Evolutionary conservation across 768 basidiomycete species (phyloP).

Genomic region (Podaxis sp.): DNA sequence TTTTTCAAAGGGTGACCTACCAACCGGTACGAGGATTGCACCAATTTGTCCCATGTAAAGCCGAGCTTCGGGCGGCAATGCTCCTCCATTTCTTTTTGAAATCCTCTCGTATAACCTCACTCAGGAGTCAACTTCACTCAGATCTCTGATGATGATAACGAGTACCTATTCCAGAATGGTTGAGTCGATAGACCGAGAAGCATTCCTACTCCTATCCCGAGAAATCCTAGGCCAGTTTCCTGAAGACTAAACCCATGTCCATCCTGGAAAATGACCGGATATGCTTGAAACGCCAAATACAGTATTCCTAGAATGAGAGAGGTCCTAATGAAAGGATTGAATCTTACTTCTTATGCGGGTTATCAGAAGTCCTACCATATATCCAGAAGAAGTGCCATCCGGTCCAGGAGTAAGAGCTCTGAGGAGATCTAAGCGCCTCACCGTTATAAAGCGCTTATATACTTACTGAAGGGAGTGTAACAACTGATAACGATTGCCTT

Average conservation of each 20-base stretch:
- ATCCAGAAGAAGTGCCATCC: slow-evolving; percentile 5
- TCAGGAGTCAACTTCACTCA: not conserved
- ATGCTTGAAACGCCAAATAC: slow-evolving; percentile 63
- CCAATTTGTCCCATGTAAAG: slow-evolving; percentile 67
- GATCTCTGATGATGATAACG: not conserved
- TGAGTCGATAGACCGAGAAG: slow-evolving; percentile 45
- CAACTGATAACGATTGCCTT: slow-evolving; percentile 53
- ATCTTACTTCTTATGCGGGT: not conserved
- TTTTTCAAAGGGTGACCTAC: slow-evolving; percentile 32
- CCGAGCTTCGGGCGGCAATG: slow-evolving; percentile 60
- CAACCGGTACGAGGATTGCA: slow-evolving; percentile 59
- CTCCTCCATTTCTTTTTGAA: slow-evolving; percentile 33
- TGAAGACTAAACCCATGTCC: slow-evolving; percentile 47
- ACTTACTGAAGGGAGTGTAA: slow-evolving; percentile 64
- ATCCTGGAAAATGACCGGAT: slow-evolving; percentile 46
- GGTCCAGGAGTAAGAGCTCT: slow-evolving; percentile 2
- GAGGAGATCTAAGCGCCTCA: not conserved
- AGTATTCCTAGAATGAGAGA: slow-evolving; percentile 22
- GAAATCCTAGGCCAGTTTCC: slow-evolving; percentile 50
- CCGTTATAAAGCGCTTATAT: not conserved
- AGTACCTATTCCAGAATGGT: slow-evolving; percentile 51
- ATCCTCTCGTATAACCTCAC: slow-evolving; percentile 33
- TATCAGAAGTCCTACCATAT: not conserved
- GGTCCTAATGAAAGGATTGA: not conserved
- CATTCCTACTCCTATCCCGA: slow-evolving; percentile 60